Conservation (phyloP, 306 rosid species). For the Quercus glauca region DNA sequence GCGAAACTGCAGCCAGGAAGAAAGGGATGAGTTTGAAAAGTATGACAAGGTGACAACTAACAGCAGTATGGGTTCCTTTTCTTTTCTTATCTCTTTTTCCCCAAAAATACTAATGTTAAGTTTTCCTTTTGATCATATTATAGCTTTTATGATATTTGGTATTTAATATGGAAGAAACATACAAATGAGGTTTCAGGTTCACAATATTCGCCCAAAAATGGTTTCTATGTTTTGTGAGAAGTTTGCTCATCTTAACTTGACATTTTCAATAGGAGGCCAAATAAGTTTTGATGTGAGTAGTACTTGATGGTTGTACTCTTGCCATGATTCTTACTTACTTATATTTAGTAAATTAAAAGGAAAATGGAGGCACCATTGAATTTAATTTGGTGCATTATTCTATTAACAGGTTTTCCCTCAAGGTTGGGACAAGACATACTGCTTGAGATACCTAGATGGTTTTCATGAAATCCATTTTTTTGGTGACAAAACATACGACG, state of each 20-base stretch:
- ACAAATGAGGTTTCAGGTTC: constrained; percentile 58
- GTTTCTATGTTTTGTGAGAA: constrained; percentile 70
- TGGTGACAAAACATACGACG: constrained; percentile 96
- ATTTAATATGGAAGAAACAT: constrained; percentile 17
- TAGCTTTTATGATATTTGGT: not conserved
- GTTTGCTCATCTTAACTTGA: constrained; percentile 81
- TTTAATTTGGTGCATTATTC: constrained; percentile 7
- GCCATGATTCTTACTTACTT: constrained; percentile 12
- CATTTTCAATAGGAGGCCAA: constrained; percentile 95
- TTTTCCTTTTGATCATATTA: constrained; percentile 7
- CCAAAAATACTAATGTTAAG: not conserved
- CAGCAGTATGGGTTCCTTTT: constrained; percentile 13
- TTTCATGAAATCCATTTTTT: constrained; percentile 88
- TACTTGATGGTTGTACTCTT: constrained; percentile 6
- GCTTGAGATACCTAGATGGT: constrained; percentile 76
- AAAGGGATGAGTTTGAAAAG: constrained; percentile 88
- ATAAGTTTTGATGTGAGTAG: constrained; percentile 90
- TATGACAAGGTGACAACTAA: constrained; percentile 70
- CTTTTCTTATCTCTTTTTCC: not conserved
- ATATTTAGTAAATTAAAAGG: constrained; percentile 3
- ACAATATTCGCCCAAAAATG: constrained; percentile 82
- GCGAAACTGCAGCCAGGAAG: constrained; percentile 93
- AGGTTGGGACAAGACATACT: constrained; percentile 98
- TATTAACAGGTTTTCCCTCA: constrained; percentile 74
- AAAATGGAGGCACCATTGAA: constrained; percentile 1